A percentile compares a stretch with the other conserved stretches of the same genome.
Evolutionary conservation across 768 basidiomycete genomes (phyloP).

Genomic region (Asterophora parasitica): DNA sequence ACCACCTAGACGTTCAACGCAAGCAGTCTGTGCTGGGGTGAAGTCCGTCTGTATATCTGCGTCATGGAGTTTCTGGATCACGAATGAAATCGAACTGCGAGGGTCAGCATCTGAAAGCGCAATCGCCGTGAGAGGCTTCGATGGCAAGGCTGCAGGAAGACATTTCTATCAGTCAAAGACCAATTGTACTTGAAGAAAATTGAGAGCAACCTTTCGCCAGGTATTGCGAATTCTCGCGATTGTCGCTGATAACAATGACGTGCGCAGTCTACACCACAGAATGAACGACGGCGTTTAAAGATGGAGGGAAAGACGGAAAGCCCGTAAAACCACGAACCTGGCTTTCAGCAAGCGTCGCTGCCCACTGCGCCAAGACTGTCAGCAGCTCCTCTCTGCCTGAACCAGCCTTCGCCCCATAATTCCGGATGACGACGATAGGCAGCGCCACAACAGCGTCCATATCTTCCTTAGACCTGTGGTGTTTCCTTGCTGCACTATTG

Average conservation of each 20-base stretch:
- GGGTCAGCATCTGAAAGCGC: conserved; percentile 83
- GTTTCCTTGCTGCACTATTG: conserved; percentile 17
- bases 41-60: conserved; percentile 49
- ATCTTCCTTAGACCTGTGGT: conserved; percentile 36
- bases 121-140: conserved; percentile 77
- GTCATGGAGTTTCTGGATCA: conserved; percentile 72
- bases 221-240: conserved; percentile 80
- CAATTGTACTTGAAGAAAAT: not conserved
- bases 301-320: not conserved
- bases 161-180: not conserved
- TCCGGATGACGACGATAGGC: conserved; percentile 84
- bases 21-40: conserved; percentile 46
- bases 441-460: conserved; percentile 53
- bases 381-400: conserved; percentile 65
- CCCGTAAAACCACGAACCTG: conserved; percentile 44
- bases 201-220: conserved; percentile 62
- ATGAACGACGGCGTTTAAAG: no score
- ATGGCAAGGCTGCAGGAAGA: conserved; percentile 59
- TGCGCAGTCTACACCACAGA: conserved; percentile 70
- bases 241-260: conserved; percentile 87
- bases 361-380: conserved; percentile 79
- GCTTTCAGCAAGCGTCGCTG: conserved; percentile 74
- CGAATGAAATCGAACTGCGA: conserved; percentile 72
- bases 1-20: conserved; percentile 79
- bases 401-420: conserved; percentile 61